phyloP scores from a whole-genome alignment of 1,284 basidiomycete species.

The Trametes polyzona region DNA sequence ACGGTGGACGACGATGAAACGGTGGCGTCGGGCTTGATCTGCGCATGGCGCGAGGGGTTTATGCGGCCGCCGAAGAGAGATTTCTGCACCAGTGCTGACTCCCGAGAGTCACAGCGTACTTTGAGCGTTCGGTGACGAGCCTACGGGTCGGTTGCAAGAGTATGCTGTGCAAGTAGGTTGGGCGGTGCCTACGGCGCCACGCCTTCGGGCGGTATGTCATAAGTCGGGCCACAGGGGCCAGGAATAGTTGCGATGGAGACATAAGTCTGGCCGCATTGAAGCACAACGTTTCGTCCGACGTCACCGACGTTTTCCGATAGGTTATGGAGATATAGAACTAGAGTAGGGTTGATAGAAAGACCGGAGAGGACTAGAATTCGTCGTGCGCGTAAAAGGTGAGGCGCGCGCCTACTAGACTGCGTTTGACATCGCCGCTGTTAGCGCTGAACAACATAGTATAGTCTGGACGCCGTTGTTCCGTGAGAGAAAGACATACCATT shows the following conservation, averaged over 20 bases:
- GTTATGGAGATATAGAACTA: background rate
- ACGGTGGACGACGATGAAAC: too few species aligned
- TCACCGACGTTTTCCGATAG: too few species aligned
- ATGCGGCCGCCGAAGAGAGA: background rate
- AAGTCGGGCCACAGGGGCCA: conserved; percentile 2
- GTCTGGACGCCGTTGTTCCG: background rate
- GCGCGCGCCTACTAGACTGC: background rate
- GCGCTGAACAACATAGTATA: background rate
- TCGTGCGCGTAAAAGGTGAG: background rate
- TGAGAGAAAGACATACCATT: background rate
- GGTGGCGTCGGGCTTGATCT: background rate
- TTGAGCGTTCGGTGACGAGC: background rate
- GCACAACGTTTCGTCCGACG: background rate
- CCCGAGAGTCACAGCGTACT: background rate
- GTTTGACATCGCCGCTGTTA: background rate
- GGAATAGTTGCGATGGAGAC: background rate
- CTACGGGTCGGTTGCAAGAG: background rate
- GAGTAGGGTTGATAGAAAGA: background rate
- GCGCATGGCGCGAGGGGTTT: background rate
- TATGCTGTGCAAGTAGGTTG: background rate
- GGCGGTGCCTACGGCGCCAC: background rate
- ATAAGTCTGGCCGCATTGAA: too few species aligned
- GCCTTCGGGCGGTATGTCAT: background rate
- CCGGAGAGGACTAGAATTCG: background rate
- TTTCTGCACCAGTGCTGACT: background rate